Base-by-base conservation (phyloP, 116 monocot genomes). In the Thalassia testudinum region DNA sequence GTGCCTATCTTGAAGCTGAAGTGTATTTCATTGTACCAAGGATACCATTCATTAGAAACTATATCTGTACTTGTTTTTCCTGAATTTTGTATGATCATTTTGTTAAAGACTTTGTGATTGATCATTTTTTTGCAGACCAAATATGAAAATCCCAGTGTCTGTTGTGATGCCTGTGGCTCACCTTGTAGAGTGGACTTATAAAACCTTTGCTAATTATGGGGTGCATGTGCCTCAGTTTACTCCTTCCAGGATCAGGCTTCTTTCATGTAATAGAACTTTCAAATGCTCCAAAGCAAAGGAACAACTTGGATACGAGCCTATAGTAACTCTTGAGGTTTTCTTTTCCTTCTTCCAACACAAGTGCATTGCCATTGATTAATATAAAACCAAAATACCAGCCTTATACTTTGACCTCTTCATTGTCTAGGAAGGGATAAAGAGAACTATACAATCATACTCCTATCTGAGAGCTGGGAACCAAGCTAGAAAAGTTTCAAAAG, bases 161-260 rank as follows among this genome's bases (percentile, higher is more conserved):
- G 65, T 89, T 58, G 73, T 97, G 63, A 85, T 97, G 85, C 89
- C 95, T 22, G 59, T 97, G 25, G 89, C 95, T n/a, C 77, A 75
- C 42, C 17, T 81, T 11, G 79, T 97, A 44, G 95, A 97, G 65
- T 66, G 59, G 52, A 73, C 70, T 29, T 97, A 88, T 53, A 85
- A 73, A 60, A 34, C 65, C 27, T 72, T 97, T 28, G 73, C 76
- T 58, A 68, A 45, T 2, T 97, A 82, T 74, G 95, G 95, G 20
- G 88, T 97, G 95, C 51, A 37, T 62, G 89, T 97, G 27, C 95
- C 95, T 23, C 95, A 97, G 66, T 65, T 89, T 48, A 85, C 79
- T 47, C 95, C 95, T 54, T 97, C 95, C 1, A 77, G 95, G 71
- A 60, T 97, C 53, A 82, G 95, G 52, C 82, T 97, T 60, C 79